These are phyloP conservation scores for Pestalotiopsis sp. DNA, from an alignment of 2,329 filamentous ascomycete genomes.

Conservation along the genomic window DNA sequence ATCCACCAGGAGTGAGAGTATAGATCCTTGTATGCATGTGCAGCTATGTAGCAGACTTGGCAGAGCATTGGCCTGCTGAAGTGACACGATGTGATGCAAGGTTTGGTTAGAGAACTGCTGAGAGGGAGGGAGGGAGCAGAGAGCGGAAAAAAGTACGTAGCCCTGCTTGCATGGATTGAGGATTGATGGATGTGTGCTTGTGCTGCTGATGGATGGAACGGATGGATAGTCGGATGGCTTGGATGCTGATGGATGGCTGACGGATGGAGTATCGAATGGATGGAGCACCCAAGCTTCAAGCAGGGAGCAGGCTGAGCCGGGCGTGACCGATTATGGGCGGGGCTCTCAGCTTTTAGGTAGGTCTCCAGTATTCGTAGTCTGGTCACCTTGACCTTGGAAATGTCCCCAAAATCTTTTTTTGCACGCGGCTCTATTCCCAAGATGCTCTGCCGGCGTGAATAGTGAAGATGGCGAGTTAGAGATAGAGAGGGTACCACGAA, in stretches of 20 bases:
- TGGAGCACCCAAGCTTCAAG: not conserved
- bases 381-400: not conserved
- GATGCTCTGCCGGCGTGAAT: not conserved
- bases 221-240: not conserved
- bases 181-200: not conserved
- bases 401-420: no score
- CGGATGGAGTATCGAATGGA: no score
- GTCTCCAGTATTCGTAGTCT: not conserved
- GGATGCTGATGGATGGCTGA: not conserved
- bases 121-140: not conserved
- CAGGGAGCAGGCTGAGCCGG: constrained; percentile 1
- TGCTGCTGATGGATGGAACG: not conserved
- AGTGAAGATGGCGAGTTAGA: not conserved
- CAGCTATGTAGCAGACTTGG: constrained; percentile 8
- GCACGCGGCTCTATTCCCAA: no score
- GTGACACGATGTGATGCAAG: constrained; percentile 29
- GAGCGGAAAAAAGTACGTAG: not conserved
- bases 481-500: not conserved
- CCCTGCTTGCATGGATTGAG: not conserved
- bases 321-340: constrained; percentile 1
- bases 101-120: constrained; percentile 13
- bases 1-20: constrained; percentile 18
- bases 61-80: constrained; percentile 29
- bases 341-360: not conserved
- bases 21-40: not conserved